Evolutionary conservation across 805 yeast species (phyloP), one percentile per base, ranked within the genome.

Genomic region (Lipomyces yamadae): DNA sequence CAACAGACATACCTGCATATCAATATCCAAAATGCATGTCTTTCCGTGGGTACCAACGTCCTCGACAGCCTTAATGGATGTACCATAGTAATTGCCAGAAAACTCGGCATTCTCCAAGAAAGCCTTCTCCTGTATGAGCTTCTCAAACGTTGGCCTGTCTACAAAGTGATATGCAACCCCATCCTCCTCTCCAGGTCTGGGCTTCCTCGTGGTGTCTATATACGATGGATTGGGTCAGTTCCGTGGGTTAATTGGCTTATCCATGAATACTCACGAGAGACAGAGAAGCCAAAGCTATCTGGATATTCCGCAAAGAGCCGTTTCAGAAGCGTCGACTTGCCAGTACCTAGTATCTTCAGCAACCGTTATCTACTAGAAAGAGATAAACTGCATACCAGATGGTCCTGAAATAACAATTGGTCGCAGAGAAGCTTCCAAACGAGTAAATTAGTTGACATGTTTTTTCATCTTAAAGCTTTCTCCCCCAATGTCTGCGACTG

Each of bases 31-130:
- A 70, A 95, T 88, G 82, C 98, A 95, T 62, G 88, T 88, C 78
- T 84, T 86, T 67, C 83, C 77, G 61, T 79, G 78, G 35, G 71
- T 72, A 39, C 82, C 78, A 56, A 90, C 93, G 70, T 88, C 88
- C 73, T 90, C 84, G 57, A 95, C 98, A 37, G 97, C 88, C 75
- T 86, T 88, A 74, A 92, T 83, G 58, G 97, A 83, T 60, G 99
- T 95, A 66, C 99, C 99, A 80, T 95, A 95, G 83, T 90, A 93
- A 83, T 95, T 95, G 61, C 98, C 98, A 11, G 97, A 91, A 76
- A 95, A 95, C 80, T 92, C 95, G 3, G 99, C 99, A 95, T 97
- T 92, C 80, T 95, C 99, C 72, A 95, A 88, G 81, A 95, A 95
- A 70, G 88, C 89, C 56, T 85, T 81, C 32, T 87, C 87, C 10